These are phyloP conservation scores for Crepidotus variabilis DNA, from an alignment of 768 basidiomycete genomes.

Conservation along the genomic window DNA sequence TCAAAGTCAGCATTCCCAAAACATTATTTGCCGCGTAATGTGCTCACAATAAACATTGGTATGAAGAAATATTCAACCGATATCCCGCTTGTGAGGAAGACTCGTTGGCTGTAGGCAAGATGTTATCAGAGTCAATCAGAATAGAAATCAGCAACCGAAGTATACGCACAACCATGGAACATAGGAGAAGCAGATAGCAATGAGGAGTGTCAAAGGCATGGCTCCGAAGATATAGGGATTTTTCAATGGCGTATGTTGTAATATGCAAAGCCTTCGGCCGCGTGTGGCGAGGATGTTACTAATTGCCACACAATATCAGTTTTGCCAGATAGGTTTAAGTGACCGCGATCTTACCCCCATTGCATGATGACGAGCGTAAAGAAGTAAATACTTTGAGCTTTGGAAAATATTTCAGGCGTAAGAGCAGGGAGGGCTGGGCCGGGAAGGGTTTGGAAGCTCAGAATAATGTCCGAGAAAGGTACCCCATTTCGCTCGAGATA, in stretches of 20 bases:
- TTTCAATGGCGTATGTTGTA: conserved; percentile 47
- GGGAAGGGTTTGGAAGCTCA: conserved; percentile 39
- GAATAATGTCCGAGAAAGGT: conserved; percentile 42
- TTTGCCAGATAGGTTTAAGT: background rate
- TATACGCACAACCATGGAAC: conserved; percentile 33
- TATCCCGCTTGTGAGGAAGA: conserved; percentile 48
- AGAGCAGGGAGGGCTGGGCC: conserved; percentile 23
- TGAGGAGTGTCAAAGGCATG: conserved; percentile 36
- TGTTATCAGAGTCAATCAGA: background rate
- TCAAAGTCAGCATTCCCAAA: background rate
- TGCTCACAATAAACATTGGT: conserved; percentile 30
- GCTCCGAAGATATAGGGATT: conserved; percentile 46
- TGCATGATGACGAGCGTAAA: conserved; percentile 56
- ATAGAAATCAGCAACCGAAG: background rate
- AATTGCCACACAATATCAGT: background rate
- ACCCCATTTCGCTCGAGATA: conserved; percentile 40
- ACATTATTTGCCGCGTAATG: background rate
- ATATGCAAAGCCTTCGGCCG: conserved; percentile 48
- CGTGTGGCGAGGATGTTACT: conserved; percentile 54
- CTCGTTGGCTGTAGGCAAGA: conserved; percentile 29
- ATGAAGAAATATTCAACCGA: conserved; percentile 45
- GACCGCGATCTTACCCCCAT: conserved; percentile 30
- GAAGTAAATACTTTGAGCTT: conserved; percentile 51
- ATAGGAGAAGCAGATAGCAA: conserved; percentile 41
- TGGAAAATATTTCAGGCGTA: conserved; percentile 33